Conservation (phyloP, 139 green algal species). For the Haematococcus sp. region DNA sequence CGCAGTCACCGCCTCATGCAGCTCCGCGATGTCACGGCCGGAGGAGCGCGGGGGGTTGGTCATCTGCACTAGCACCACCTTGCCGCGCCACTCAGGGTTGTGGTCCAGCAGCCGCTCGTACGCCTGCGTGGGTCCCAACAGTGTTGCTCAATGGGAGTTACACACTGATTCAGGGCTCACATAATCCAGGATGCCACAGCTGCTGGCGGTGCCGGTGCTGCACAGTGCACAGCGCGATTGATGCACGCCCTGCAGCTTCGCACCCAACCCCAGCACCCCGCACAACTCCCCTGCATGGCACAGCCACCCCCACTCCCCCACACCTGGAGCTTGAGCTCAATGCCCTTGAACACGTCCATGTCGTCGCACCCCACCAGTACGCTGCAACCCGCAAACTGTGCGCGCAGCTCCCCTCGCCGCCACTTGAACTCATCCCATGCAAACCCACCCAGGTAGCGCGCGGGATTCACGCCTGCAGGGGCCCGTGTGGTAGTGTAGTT, state of each 20-base stretch:
- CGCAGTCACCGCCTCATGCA: slow-evolving; percentile 64
- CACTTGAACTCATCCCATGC: slow-evolving; percentile 86
- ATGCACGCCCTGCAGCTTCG: too few relatives aligned
- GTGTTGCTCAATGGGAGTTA: background rate
- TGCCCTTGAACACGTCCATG: slow-evolving; percentile 96
- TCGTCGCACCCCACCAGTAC: slow-evolving; percentile 84
- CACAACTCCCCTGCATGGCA: too few relatives aligned
- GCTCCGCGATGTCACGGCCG: slow-evolving; percentile 77
- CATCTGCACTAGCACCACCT: slow-evolving; percentile 88
- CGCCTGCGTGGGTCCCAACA: slow-evolving; percentile 37
- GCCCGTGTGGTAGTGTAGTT: background rate
- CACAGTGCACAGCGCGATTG: too few relatives aligned
- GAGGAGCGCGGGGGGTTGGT: slow-evolving; percentile 59
- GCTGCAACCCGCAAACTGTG: slow-evolving; percentile 58
- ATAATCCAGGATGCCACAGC: background rate
- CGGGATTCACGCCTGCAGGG: slow-evolving; percentile 77
- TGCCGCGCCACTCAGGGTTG: slow-evolving; percentile 81
- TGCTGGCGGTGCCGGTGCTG: too few relatives aligned
- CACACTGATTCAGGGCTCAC: background rate
- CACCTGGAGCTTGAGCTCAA: slow-evolving; percentile 65
- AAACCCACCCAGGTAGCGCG: slow-evolving; percentile 78
- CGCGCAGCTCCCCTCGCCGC: slow-evolving; percentile 84
- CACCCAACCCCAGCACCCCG: too few relatives aligned
- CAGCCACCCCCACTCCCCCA: background rate
- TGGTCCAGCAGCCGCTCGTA: slow-evolving; percentile 84